These are phyloP conservation scores for Apium graveolens DNA, from an alignment of 129 eudicot species.

Conservation along the genomic window DNA sequence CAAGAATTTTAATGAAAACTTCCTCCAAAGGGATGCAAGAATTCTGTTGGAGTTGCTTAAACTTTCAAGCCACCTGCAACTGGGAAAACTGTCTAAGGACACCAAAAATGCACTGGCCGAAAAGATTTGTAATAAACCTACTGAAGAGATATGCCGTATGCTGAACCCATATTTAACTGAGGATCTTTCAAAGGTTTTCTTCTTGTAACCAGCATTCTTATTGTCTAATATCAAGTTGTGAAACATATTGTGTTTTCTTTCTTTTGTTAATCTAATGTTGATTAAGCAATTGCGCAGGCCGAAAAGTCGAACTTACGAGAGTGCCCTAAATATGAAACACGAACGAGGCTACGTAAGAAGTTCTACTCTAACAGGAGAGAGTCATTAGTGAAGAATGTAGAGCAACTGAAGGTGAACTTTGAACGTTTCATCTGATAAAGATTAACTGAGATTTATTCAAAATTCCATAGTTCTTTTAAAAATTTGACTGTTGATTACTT, in stretches of 20 bases:
- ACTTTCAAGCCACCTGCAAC: slow-evolving; percentile 67
- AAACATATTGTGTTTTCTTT: not conserved
- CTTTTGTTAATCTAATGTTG: slow-evolving; percentile 8
- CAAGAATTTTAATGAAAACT: slow-evolving; percentile 72
- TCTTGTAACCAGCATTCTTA: slow-evolving; percentile 21
- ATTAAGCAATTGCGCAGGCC: slow-evolving; percentile 41
- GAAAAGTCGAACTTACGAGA: slow-evolving; percentile 70
- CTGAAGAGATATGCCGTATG: slow-evolving; percentile 80
- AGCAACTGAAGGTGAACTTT: slow-evolving; percentile 56
- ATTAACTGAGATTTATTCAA: too few species aligned
- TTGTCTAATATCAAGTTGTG: not conserved
- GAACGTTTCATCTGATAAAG: not conserved
- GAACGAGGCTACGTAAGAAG: slow-evolving; percentile 36
- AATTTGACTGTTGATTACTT: slow-evolving; percentile 4
- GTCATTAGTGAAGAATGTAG: slow-evolving; percentile 52
- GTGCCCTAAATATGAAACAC: slow-evolving; percentile 61
- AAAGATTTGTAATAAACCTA: slow-evolving; percentile 72
- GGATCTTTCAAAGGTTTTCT: slow-evolving; percentile 76
- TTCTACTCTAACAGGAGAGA: slow-evolving; percentile 62
- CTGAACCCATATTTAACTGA: slow-evolving; percentile 65
- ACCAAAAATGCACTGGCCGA: slow-evolving; percentile 87
- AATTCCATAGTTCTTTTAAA: not conserved
- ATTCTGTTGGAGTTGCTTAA: slow-evolving; percentile 70
- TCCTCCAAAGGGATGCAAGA: slow-evolving; percentile 66
- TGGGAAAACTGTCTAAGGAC: slow-evolving; percentile 67